Evolutionary conservation across 2,329 filamentous ascomycete genomes (phyloP).

Genomic region (Colletotrichum sp.): DNA sequence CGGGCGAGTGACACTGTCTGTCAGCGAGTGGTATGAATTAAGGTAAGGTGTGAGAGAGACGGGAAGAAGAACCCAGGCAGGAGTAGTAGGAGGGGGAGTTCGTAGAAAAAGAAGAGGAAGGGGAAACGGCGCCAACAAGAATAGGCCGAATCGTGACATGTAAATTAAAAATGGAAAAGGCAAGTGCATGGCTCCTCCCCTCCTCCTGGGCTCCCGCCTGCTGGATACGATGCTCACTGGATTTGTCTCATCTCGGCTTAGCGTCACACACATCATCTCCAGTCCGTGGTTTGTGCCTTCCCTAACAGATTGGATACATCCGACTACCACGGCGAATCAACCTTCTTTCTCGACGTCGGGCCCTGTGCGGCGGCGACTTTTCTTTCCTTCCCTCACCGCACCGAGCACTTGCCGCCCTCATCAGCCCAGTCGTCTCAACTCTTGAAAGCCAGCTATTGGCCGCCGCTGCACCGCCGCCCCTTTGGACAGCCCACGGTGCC

Average conservation of each 20-base stretch:
- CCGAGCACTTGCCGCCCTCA: not conserved
- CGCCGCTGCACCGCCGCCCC: not conserved
- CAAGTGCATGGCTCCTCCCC: not conserved
- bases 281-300: not conserved
- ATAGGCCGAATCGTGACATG: conserved; percentile 13
- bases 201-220: conserved; percentile 7
- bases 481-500: not conserved
- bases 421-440: conserved; percentile 7
- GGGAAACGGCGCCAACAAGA: not conserved
- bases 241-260: conserved; percentile 20
- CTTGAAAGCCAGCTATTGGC: not conserved
- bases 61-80: not conserved
- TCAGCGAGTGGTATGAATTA: not conserved
- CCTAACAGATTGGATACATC: not conserved
- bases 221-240: conserved; percentile 19
- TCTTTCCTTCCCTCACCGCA: not conserved
- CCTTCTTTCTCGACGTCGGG: not conserved
- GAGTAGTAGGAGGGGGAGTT: not conserved
- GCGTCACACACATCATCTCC: conserved; percentile 19
- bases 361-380: not conserved
- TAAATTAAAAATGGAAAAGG: conserved; percentile 23
- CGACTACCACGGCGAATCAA: not conserved
- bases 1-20: conserved; percentile 3
- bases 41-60: not conserved
- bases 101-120: not conserved